phyloP scores from a whole-genome alignment of 345 rosid species.

The Citrus reticulata region DNA sequence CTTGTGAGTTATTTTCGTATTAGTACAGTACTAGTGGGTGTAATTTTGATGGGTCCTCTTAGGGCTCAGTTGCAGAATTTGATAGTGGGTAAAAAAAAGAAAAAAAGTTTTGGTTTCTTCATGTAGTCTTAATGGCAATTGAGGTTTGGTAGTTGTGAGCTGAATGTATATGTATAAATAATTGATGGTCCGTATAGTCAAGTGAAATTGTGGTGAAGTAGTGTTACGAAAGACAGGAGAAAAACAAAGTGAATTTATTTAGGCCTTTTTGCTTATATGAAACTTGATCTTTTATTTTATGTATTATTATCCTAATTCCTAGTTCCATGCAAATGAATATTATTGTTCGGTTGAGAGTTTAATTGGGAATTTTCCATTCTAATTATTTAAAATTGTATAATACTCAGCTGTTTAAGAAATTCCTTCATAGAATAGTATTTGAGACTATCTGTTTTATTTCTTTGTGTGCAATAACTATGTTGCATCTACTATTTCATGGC shows the following conservation, averaged over 20 bases:
- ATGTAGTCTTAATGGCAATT: not conserved
- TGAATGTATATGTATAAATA: not conserved
- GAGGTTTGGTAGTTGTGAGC: not conserved
- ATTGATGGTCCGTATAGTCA: not conserved
- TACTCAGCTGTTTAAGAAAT: not conserved
- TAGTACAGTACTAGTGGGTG: not conserved
- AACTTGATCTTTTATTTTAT: not conserved
- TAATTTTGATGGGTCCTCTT: not conserved
- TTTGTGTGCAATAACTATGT: not conserved
- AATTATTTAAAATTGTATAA: not conserved
- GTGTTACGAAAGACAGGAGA: not conserved
- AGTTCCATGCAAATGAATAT: not conserved
- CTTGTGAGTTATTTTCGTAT: not conserved
- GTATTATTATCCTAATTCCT: not conserved
- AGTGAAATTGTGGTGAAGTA: not conserved
- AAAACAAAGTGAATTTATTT: not conserved
- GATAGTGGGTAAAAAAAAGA: not conserved
- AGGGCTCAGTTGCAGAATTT: not conserved
- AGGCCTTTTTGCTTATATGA: not conserved
- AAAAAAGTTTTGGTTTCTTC: not conserved
- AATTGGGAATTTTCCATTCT: not conserved
- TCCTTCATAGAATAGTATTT: not conserved
- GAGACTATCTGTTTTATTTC: slow-evolving; percentile 1
- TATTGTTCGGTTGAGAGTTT: not conserved
- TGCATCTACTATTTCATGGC: slow-evolving; percentile 18